These are phyloP conservation scores for Torulaspora globosa DNA, from an alignment of 1,139 yeast species.

Conservation along the genomic window DNA sequence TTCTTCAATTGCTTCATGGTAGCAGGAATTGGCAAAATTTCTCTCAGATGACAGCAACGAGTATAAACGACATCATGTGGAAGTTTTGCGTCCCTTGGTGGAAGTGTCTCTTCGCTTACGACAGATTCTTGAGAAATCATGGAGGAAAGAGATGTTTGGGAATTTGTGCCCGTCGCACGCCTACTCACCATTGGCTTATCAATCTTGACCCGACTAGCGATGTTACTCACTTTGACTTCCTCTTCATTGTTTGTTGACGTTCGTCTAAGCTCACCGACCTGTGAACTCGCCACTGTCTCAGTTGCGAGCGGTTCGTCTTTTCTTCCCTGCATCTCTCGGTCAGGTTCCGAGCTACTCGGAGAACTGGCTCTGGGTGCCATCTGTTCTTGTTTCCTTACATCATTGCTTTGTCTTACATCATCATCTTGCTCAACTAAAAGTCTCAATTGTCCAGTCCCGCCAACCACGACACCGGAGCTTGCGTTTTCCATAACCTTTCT, in stretches of 20 bases:
- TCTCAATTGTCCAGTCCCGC: conserved; percentile 67
- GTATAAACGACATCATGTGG: conserved; percentile 73
- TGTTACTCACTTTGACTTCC: conserved; percentile 43
- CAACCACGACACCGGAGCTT: conserved; percentile 75
- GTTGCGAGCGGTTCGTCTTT: conserved; percentile 36
- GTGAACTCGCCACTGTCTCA: conserved; percentile 38
- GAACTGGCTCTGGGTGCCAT: conserved; percentile 15
- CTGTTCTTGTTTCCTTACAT: conserved; percentile 20
- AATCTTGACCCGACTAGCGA: conserved; percentile 44
- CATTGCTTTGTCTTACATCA: conserved; percentile 12
- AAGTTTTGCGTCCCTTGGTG: conserved; percentile 33
- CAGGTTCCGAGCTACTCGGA: conserved; percentile 8
- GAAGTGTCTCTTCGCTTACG: conserved; percentile 29
- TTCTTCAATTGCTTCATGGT: conserved; percentile 75
- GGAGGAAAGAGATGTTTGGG: conserved; percentile 28
- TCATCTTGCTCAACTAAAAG: conserved; percentile 23
- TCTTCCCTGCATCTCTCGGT: conserved; percentile 25
- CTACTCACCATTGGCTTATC: conserved; percentile 50
- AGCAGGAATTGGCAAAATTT: conserved; percentile 89
- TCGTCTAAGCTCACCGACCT: conserved; percentile 32
- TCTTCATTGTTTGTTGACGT: conserved; percentile 38
- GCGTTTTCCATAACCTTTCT: conserved; percentile 48
- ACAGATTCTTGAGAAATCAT: conserved; percentile 19
- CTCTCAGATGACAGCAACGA: conserved; percentile 88
- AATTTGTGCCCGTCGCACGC: conserved; percentile 27